These are phyloP conservation scores for Wickerhamomyces subpelliculosus DNA, from an alignment of 805 yeast species.

Conservation along the genomic window DNA sequence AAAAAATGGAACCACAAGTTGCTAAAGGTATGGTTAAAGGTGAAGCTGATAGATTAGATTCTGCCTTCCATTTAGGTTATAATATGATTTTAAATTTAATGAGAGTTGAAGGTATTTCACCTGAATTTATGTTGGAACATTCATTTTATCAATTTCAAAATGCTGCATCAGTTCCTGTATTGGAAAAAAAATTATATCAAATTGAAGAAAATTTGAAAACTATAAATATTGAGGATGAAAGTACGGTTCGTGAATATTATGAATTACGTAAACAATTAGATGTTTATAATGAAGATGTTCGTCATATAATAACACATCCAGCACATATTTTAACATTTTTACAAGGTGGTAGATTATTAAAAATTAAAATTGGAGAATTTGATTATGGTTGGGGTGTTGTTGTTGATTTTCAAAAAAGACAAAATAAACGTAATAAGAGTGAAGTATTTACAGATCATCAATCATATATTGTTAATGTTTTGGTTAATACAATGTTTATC, in stretches of 20 bases:
- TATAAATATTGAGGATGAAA: slow-evolving; percentile 67
- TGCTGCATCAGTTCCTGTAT: slow-evolving; percentile 79
- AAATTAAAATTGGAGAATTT: slow-evolving; percentile 47
- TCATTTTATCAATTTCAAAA: slow-evolving; percentile 96
- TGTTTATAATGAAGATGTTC: slow-evolving; percentile 65
- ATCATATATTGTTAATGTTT: slow-evolving; percentile 79
- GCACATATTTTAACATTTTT: slow-evolving; percentile 75
- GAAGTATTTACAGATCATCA: slow-evolving; percentile 76
- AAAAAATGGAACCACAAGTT: slow-evolving; percentile 98
- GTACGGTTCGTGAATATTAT: slow-evolving; percentile 69
- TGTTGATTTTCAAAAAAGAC: slow-evolving; percentile 66
- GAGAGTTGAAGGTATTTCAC: slow-evolving; percentile 97
- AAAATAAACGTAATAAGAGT: slow-evolving; percentile 49
- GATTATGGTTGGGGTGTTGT: slow-evolving; percentile 98
- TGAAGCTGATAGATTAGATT: slow-evolving; percentile 94
- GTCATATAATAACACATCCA: slow-evolving; percentile 86
- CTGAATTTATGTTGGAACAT: slow-evolving; percentile 92
- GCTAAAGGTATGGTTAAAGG: slow-evolving; percentile 99
- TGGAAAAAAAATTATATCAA: slow-evolving; percentile 61
- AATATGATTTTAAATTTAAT: slow-evolving; percentile 93
- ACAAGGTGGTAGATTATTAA: slow-evolving; percentile 82
- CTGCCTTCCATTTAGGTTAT: slow-evolving; percentile 96
- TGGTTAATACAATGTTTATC: slow-evolving; percentile 67
- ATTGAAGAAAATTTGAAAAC: slow-evolving; percentile 41
- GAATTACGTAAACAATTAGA: slow-evolving; percentile 70